phyloP scores from a whole-genome alignment of 2,329 filamentous ascomycete species.

The Lecanicillium sp. region DNA sequence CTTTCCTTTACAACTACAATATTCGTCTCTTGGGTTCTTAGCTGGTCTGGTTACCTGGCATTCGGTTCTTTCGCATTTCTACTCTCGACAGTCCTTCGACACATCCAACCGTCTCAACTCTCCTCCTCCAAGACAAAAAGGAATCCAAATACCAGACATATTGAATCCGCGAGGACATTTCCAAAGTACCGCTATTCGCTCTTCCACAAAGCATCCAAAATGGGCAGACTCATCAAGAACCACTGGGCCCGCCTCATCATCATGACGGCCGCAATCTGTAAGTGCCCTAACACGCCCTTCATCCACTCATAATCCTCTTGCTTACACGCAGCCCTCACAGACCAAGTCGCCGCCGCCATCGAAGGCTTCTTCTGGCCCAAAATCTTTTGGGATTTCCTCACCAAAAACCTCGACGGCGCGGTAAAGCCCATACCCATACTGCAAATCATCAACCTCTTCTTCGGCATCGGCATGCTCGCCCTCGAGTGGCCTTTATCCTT shows the following conservation, averaged over 20 bases:
- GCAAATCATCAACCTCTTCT: slow-evolving; percentile 81
- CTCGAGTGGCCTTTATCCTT: slow-evolving; percentile 86
- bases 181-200: slow-evolving; percentile 9
- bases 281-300: slow-evolving; percentile 16
- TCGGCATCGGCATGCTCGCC: slow-evolving; percentile 69
- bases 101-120: too few species aligned
- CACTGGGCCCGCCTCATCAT: slow-evolving; percentile 96
- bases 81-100: background rate
- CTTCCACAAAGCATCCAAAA: slow-evolving; percentile 32
- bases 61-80: background rate
- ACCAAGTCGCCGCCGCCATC: slow-evolving; percentile 77
- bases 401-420: slow-evolving; percentile 76
- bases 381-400: slow-evolving; percentile 95
- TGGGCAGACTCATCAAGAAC: slow-evolving; percentile 99
- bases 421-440: slow-evolving; percentile 84
- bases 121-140: too few species aligned
- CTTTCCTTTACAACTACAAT: too few species aligned
- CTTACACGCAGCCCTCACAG: slow-evolving; percentile 33
- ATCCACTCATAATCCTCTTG: background rate
- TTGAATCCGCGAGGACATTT: background rate
- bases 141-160: background rate
- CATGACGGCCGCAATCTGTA: slow-evolving; percentile 74
- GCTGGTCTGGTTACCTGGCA: too few species aligned
- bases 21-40: too few species aligned
- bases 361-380: slow-evolving; percentile 98